phyloP scores from a whole-genome alignment of 2,329 filamentous ascomycete genomes.

The Penicillium freii region DNA sequence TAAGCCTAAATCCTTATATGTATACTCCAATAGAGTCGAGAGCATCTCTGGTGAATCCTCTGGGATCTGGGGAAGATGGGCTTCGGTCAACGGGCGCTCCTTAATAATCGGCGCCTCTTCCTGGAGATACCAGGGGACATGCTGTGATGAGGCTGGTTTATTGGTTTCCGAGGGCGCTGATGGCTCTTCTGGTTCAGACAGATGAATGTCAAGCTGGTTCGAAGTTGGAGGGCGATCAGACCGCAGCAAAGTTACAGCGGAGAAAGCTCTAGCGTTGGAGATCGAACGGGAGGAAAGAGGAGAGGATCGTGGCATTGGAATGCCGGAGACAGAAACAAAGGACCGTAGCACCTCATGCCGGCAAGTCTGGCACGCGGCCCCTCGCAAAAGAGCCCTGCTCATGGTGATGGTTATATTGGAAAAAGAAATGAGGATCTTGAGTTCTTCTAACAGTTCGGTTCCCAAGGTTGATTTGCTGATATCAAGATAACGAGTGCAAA shows the following conservation, averaged over 20 bases:
- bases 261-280: conserved; percentile 27
- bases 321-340: conserved; percentile 29
- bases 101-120: conserved; percentile 53
- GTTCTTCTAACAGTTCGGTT: not conserved
- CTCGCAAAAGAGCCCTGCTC: conserved; percentile 34
- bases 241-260: conserved; percentile 20
- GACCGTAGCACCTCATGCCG: conserved; percentile 32
- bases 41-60: conserved; percentile 69
- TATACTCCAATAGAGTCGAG: conserved; percentile 68
- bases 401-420: conserved; percentile 23
- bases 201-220: conserved; percentile 14
- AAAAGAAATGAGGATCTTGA: not conserved
- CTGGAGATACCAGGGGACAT: conserved; percentile 78
- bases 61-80: conserved; percentile 64
- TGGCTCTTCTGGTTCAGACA: conserved; percentile 11
- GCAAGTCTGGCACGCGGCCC: conserved; percentile 31
- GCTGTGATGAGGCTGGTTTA: conserved; percentile 15
- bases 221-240: conserved; percentile 26
- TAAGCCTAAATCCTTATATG: conserved; percentile 80
- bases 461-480: conserved; percentile 6
- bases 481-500: conserved; percentile 22
- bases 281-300: conserved; percentile 10
- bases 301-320: conserved; percentile 23
- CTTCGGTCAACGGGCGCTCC: conserved; percentile 49
- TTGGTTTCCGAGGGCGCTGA: conserved; percentile 1